A percentile compares a stretch with the other conserved stretches of the same genome.
phyloP scores from a whole-genome alignment of 257 asterid genomes.

The Catharanthus roseus region DNA sequence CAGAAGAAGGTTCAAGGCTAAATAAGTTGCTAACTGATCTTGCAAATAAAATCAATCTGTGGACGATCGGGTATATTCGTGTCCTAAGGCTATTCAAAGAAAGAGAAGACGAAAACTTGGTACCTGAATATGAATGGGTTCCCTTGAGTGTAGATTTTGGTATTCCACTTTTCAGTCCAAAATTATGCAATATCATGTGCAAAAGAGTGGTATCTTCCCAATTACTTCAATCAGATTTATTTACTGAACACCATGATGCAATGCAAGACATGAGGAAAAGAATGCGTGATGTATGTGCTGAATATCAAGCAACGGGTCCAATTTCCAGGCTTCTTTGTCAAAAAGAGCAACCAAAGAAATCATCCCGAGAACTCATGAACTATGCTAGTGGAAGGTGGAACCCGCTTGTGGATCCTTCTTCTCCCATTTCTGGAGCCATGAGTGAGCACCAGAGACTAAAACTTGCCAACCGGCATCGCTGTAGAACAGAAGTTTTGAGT shows the following conservation, averaged over 20 bases:
- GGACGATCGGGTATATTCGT: conserved; percentile 84
- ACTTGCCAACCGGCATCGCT: conserved; percentile 85
- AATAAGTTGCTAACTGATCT: conserved; percentile 54
- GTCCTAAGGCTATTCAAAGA: conserved; percentile 74
- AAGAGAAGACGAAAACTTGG: conserved; percentile 42
- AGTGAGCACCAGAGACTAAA: conserved; percentile 84
- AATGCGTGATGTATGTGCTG: conserved; percentile 75
- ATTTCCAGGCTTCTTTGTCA: conserved; percentile 89
- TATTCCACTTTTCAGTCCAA: conserved; percentile 91
- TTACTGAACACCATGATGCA: conserved; percentile 74
- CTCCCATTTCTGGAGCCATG: conserved; percentile 90
- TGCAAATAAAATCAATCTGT: conserved; percentile 65
- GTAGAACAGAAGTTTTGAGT: conserved; percentile 84
- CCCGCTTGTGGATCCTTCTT: conserved; percentile 88
- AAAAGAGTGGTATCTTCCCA: conserved; percentile 76
- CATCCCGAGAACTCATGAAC: conserved; percentile 62
- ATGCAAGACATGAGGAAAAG: conserved; percentile 79
- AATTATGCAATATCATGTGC: conserved; percentile 74
- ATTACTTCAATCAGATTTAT: conserved; percentile 80
- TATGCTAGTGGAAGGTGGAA: conserved; percentile 99
- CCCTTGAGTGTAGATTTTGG: conserved; percentile 90
- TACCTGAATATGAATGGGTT: conserved; percentile 84
- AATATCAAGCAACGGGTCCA: conserved; percentile 90
- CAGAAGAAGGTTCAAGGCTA: conserved; percentile 52
- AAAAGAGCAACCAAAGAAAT: conserved; percentile 65